Percentiles rank a stretch among this genome's conserved stretches.
Conservation (phyloP, 2,329 filamentous ascomycete genomes). For the Colletotrichum endophyticum region DNA sequence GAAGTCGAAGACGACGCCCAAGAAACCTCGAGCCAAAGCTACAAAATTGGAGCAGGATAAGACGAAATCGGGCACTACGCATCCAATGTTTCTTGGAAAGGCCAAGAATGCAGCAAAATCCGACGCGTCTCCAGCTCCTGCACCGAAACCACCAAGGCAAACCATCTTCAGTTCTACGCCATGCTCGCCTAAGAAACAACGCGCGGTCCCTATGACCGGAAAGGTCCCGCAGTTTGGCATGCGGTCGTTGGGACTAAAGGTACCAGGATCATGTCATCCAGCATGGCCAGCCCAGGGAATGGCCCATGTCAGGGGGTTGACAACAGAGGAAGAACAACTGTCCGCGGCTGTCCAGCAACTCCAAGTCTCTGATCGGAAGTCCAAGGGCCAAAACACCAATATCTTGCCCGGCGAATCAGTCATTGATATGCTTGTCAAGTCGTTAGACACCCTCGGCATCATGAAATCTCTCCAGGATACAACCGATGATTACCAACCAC, state of each 20-base stretch:
- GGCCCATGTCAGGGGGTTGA: constrained; percentile 63
- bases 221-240: constrained; percentile 48
- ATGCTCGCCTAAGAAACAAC: constrained; percentile 51
- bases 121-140: background rate
- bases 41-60: constrained; percentile 28
- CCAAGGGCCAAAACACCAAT: constrained; percentile 52
- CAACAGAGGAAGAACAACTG: background rate
- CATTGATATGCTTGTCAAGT: constrained; percentile 35
- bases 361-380: constrained; percentile 43
- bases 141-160: constrained; percentile 32
- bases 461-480: constrained; percentile 36
- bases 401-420: constrained; percentile 48
- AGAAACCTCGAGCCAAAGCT: constrained; percentile 27
- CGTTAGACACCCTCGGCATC: constrained; percentile 43
- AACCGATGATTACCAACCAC: constrained; percentile 45
- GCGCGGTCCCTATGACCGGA: constrained; percentile 30
- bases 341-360: background rate
- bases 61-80: constrained; percentile 34
- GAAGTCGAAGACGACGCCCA: constrained; percentile 27
- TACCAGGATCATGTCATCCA: constrained; percentile 70
- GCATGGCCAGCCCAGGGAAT: constrained; percentile 74
- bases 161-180: constrained; percentile 59
- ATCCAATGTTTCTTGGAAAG: constrained; percentile 46
- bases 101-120: constrained; percentile 22
- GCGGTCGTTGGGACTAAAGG: constrained; percentile 54